These are phyloP conservation scores for Cladosporium halotolerans DNA, from an alignment of 2,329 filamentous ascomycete genomes.

Conservation along the genomic window DNA sequence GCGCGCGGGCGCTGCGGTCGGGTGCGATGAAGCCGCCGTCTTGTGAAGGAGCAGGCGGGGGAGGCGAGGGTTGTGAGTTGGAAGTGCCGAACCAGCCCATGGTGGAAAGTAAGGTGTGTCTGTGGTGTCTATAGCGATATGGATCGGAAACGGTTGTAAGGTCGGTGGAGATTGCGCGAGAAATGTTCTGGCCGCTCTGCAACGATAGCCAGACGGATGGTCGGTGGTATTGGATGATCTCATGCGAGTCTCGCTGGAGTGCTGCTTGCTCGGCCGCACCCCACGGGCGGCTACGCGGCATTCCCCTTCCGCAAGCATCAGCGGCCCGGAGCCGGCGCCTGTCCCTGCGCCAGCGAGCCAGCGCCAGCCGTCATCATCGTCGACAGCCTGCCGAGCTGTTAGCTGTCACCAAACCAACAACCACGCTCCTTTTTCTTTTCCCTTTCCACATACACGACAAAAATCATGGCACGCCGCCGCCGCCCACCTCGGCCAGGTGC, in stretches of 20 bases:
- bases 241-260: neutral
- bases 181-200: neutral
- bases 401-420: neutral
- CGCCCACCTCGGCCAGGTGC: conserved; percentile 60
- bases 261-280: neutral
- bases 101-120: neutral
- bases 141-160: neutral
- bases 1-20: conserved; percentile 71
- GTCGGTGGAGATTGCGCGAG: neutral
- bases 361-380: conserved; percentile 1
- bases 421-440: neutral
- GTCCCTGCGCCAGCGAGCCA: neutral
- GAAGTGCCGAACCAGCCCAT: conserved; percentile 34
- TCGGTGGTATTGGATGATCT: conserved; percentile 1
- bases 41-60: conserved; percentile 25
- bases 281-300: neutral
- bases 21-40: conserved; percentile 69
- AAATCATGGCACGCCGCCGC: conserved; percentile 51
- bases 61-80: conserved; percentile 19
- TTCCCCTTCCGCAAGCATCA: neutral
- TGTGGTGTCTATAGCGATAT: neutral
- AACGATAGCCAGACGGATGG: neutral
- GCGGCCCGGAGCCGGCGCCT: neutral
- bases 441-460: neutral
- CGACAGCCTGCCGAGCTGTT: neutral